Evolutionary conservation across 805 yeast species (phyloP), one percentile per base, ranked within the genome.

Genomic region (Zygosaccharomyces bailii): DNA sequence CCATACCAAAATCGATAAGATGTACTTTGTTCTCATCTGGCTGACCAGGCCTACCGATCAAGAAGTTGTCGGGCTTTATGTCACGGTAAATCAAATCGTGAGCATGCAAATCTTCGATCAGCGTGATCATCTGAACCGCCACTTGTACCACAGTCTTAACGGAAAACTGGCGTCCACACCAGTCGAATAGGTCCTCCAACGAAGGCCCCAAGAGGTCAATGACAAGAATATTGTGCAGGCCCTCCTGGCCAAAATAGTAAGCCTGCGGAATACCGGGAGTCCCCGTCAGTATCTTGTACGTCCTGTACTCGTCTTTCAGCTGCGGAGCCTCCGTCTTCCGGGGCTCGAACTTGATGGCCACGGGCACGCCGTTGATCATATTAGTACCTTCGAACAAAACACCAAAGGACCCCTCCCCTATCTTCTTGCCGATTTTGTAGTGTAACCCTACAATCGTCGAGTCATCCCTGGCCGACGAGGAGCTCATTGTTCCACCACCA

Each of bases 341-440:
- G 16, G 97, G 98, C 69, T 93, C 96, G 57, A 93, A 93, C 68
- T 93, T 93, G 66, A 93, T 91, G 32, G 98, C 99, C 36, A 93
- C 98, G 40, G 86, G 95, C 50, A 83, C 84, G 53, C 90, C 90
- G 70, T 89, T 91, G 56, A 93, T 80, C 61, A 93, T 75, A 65
- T 93, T 91, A 34, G 87, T 79, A 51, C 99, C 99, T 70, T 93
- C 98, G 64, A 93, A 93, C 48, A 93, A 84, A 42, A 93, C 96
- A 45, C 99, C 99, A 66, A 93, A 93, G 3, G 98, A 91, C 34
- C 99, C 99, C 69, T 93, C 98, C 46, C 99, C 99, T 50, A 93
- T 90, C 70, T 93, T 93, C 67, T 90, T 91, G 47, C 98, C 99
- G 45, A 93, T 93, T 56, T 89, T 85, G 70, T 90, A 93, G 72